These are phyloP conservation scores for Pichiaceae sp. DNA, from an alignment of 1,139 yeast genomes.

Conservation along the genomic window DNA sequence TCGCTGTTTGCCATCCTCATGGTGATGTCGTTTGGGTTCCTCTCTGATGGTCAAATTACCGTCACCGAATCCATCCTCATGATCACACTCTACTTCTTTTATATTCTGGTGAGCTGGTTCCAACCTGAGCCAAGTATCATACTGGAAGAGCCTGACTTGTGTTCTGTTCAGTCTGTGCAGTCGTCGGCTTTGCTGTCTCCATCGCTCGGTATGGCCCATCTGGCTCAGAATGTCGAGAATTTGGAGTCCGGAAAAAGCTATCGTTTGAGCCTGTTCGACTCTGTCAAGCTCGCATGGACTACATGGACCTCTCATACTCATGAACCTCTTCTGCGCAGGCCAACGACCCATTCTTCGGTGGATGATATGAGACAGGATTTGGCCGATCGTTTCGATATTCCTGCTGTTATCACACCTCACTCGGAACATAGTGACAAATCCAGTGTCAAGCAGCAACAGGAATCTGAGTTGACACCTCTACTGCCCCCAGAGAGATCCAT, in stretches of 20 bases:
- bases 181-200: neutral
- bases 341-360: neutral
- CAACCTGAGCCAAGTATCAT: constrained; percentile 8
- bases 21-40: constrained; percentile 31
- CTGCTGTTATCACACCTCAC: neutral
- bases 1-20: constrained; percentile 26
- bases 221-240: constrained; percentile 17
- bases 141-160: neutral
- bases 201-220: constrained; percentile 8
- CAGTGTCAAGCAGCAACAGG: neutral
- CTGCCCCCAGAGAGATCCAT: neutral
- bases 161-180: neutral
- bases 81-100: constrained; percentile 31
- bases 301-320: neutral
- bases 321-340: neutral
- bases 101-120: constrained; percentile 26
- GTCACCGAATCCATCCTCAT: constrained; percentile 36
- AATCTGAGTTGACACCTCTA: neutral
- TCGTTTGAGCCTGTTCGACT: constrained; percentile 21
- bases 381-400: neutral
- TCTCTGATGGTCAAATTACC: constrained; percentile 44
- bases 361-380: neutral
- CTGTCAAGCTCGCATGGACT: constrained; percentile 18
- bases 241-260: constrained; percentile 18
- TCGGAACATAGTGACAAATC: neutral